Evolutionary conservation across 139 green algal species (phyloP), one percentile per base, ranked within the genome.

Genomic region (Trebouxia sp.): DNA sequence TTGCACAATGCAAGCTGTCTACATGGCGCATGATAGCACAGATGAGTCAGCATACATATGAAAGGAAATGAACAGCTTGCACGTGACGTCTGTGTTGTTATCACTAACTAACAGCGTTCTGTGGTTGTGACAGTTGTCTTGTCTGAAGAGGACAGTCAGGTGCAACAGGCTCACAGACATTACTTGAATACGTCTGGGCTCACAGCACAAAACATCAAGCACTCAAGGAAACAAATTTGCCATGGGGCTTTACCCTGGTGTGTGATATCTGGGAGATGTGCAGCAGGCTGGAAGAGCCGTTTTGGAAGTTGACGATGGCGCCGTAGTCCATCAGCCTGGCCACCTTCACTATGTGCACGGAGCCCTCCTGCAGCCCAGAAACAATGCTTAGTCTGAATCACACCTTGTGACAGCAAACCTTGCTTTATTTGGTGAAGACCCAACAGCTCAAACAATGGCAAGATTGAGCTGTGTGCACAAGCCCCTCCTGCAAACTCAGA

Each of bases 241-340:
- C n/a, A n/a, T n/a, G 20, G 69, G 6, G 12, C 45, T 30, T n/a
- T 30, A 82, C 78, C 65, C 65, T 82, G 7, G 55, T 32, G 17
- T 48, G 30, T 6, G 78, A 76, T 0, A 93, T 6, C 50, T 93
- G 86, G 28, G 81, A 88, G 50, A 94, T 88, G 82, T 94, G 90
- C 48, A 94, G 86, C 70, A 92, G 78, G 1, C 82, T 84, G 20
- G 80, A 81, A 30, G 80, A 66, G 50, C 85, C 83, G 55, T 80
- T 87, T 65, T 76, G 69, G 6, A 85, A 39, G 56, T 85, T 65
- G 9, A 93, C 82, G 38, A 91, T 84, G 6, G 86, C 89, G 14
- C 89, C 89, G 56, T 82, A 93, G 80, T 93, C 89, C 20, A 83
- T 65, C 37, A 92, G 51, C 41, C 74, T 75, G 17, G 81, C 30